phyloP scores from a whole-genome alignment of 306 rosid genomes.

The Cercis canadensis region DNA sequence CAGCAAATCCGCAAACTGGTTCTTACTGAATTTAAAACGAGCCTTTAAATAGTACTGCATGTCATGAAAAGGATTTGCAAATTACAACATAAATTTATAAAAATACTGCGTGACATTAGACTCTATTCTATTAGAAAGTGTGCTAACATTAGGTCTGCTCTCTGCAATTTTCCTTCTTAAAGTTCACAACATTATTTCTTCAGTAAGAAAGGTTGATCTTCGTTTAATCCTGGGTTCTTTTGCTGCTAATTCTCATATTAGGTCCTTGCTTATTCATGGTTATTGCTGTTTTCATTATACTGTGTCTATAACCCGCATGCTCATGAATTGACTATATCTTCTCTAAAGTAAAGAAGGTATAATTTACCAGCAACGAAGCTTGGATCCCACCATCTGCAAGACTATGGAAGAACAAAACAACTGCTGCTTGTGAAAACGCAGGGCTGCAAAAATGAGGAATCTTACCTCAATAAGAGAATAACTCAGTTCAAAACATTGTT shows the following conservation, averaged over 20 bases:
- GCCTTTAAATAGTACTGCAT: slow-evolving; percentile 95
- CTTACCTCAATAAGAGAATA: slow-evolving; percentile 7
- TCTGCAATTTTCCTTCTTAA: too few relatives aligned
- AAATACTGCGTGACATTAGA: neutral
- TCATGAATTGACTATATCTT: too few relatives aligned
- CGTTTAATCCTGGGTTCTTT: too few relatives aligned
- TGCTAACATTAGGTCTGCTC: too few relatives aligned
- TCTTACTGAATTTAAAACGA: slow-evolving; percentile 75
- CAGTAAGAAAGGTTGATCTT: too few relatives aligned
- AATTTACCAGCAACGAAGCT: slow-evolving; percentile 67
- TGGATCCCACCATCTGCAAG: slow-evolving; percentile 79
- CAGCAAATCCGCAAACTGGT: slow-evolving; percentile 85
- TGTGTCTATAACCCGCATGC: too few relatives aligned
- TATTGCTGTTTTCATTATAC: too few relatives aligned
- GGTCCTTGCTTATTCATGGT: too few relatives aligned
- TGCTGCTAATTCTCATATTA: too few relatives aligned
- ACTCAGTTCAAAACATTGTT: too few relatives aligned
- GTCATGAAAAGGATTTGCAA: neutral
- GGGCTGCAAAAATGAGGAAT: slow-evolving; percentile 54
- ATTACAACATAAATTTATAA: neutral
- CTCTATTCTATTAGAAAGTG: neutral
- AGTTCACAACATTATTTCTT: too few relatives aligned
- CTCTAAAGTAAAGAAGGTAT: neutral
- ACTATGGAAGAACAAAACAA: slow-evolving; percentile 71
- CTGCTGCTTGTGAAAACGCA: slow-evolving; percentile 74